Percentiles rank a stretch among this genome's conserved stretches.
phyloP scores from a whole-genome alignment of 2,329 filamentous ascomycete genomes.

The Chlorencoelia australis region DNA sequence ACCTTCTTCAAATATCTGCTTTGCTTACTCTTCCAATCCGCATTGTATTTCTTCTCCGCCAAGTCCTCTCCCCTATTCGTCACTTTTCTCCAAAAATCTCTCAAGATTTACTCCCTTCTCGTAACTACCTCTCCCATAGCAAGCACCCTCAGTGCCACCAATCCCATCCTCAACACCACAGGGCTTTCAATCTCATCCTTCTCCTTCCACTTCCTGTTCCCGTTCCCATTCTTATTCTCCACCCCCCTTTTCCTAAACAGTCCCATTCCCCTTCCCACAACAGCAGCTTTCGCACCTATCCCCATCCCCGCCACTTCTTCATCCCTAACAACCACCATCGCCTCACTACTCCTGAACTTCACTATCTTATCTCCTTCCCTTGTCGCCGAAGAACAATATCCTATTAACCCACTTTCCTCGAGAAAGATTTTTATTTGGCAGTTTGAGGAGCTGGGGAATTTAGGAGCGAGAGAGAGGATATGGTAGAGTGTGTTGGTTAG shows the following conservation, averaged over 20 bases:
- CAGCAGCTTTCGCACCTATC: neutral
- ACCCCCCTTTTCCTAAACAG: neutral
- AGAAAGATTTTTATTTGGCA: constrained; percentile 6
- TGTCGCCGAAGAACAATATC: constrained; percentile 1
- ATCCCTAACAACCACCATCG: constrained; percentile 2
- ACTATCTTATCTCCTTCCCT: constrained; percentile 1
- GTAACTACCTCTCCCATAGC: no score
- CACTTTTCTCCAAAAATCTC: no score
- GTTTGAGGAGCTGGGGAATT: no score
- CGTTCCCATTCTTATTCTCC: constrained; percentile 1
- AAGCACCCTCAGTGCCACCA: neutral
- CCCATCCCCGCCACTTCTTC: no score
- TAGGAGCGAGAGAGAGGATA: no score
- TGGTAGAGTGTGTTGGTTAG: constrained; percentile 2
- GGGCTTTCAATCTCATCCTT: neutral
- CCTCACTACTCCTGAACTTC: constrained; percentile 1
- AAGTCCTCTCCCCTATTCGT: no score
- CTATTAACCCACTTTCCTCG: constrained; percentile 7
- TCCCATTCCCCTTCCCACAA: constrained; percentile 3
- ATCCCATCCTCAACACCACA: constrained; percentile 4
- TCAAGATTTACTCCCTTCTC: no score
- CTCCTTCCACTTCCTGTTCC: neutral
- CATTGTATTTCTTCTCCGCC: no score
- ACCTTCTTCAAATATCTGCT: no score
- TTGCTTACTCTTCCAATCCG: no score